Evolutionary conservation across 208 protist species (phyloP).

Genomic region (Balamuthia mandrillaris): DNA sequence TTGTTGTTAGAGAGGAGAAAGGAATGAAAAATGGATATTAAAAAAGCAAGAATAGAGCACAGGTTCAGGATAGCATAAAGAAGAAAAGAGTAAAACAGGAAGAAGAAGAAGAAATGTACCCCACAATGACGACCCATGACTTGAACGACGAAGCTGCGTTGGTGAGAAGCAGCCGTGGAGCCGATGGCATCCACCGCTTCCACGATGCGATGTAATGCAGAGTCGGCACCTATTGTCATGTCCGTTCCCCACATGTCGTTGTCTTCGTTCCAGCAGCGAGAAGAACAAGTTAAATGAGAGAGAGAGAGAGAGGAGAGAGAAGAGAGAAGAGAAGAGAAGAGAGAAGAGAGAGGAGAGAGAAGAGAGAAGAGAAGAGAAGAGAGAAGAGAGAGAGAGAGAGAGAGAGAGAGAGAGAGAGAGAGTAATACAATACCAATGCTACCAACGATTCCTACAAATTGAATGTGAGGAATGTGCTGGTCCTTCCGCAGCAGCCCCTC

Average conservation of each 20-base stretch:
- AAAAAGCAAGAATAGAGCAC: neutral
- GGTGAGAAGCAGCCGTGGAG: slow-evolving; percentile 58
- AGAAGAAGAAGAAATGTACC: neutral
- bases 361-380: neutral
- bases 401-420: neutral
- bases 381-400: too few relatives aligned
- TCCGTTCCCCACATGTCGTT: slow-evolving; percentile 72
- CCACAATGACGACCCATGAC: slow-evolving; percentile 63
- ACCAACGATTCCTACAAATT: slow-evolving; percentile 65
- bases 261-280: slow-evolving; percentile 38
- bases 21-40: neutral
- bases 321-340: neutral
- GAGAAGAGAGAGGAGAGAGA: neutral
- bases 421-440: slow-evolving; percentile 48
- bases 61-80: too few relatives aligned
- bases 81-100: neutral
- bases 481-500: slow-evolving; percentile 59
- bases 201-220: slow-evolving; percentile 58
- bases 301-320: neutral
- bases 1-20: neutral
- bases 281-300: neutral
- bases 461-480: slow-evolving; percentile 34
- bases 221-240: slow-evolving; percentile 65
- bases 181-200: slow-evolving; percentile 67
- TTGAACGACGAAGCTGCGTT: slow-evolving; percentile 67